A percentile compares a stretch with the other conserved stretches of the same genome.
Conservation (phyloP, 1,284 basidiomycete genomes). For the Boletus smithii region DNA sequence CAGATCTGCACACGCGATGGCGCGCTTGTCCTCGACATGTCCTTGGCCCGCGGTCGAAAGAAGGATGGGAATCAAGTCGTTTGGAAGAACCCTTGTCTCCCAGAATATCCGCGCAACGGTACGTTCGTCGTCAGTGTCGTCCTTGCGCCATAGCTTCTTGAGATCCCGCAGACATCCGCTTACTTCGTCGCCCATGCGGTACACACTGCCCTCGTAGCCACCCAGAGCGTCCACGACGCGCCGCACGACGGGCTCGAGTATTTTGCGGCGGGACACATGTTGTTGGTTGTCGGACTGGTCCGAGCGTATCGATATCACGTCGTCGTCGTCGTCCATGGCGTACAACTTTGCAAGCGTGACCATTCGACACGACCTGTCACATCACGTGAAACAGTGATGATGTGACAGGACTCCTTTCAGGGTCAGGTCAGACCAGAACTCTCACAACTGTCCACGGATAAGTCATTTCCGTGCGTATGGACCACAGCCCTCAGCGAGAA, state of each 20-base stretch:
- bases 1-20: conserved; percentile 82
- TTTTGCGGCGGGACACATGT: conserved; percentile 38
- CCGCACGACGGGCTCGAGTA: conserved; percentile 64
- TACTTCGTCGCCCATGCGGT: conserved; percentile 82
- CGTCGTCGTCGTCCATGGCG: conserved; percentile 35
- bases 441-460: conserved; percentile 11
- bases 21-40: conserved; percentile 77
- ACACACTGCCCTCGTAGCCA: conserved; percentile 63
- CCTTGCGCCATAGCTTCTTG: conserved; percentile 92
- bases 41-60: conserved; percentile 76
- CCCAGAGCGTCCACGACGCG: conserved; percentile 75
- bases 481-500: neutral
- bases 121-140: conserved; percentile 91
- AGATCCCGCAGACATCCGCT: conserved; percentile 87
- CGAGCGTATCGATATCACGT: conserved; percentile 38
- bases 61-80: conserved; percentile 85
- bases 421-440: conserved; percentile 1
- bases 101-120: conserved; percentile 91
- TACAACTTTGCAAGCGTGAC: conserved; percentile 12
- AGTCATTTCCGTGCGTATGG: conserved; percentile 17
- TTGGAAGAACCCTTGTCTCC: conserved; percentile 75
- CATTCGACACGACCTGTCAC: conserved; percentile 26
- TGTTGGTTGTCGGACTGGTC: conserved; percentile 33
- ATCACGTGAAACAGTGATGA: conserved; percentile 21
- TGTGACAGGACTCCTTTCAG: conserved; percentile 9